Conservation (phyloP, 805 yeast genomes). For the Pichia occidentalis region DNA sequence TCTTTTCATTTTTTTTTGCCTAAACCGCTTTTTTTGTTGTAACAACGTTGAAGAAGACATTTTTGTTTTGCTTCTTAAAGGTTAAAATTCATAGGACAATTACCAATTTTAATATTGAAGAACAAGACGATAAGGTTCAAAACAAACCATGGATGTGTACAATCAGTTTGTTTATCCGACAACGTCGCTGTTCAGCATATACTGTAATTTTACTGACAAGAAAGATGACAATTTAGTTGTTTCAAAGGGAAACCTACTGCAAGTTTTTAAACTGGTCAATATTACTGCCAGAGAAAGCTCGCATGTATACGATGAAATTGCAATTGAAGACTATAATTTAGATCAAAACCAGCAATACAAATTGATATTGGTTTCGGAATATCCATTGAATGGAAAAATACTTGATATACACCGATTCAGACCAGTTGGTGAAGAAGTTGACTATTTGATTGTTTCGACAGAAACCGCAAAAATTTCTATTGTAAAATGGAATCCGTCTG, state of each 20-base stretch:
- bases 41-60: too few relatives aligned
- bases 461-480: constrained; percentile 73
- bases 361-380: constrained; percentile 51
- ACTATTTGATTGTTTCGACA: constrained; percentile 60
- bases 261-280: constrained; percentile 44
- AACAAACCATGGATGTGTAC: constrained; percentile 71
- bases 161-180: constrained; percentile 74
- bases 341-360: constrained; percentile 22
- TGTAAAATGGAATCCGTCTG: constrained; percentile 57
- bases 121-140: too few relatives aligned
- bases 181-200: constrained; percentile 54
- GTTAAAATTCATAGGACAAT: too few relatives aligned
- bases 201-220: constrained; percentile 37
- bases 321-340: constrained; percentile 12
- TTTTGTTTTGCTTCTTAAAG: too few relatives aligned
- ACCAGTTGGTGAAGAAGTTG: constrained; percentile 39
- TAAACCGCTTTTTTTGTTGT: too few relatives aligned
- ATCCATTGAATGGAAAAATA: constrained; percentile 63
- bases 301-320: constrained; percentile 18
- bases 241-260: constrained; percentile 65
- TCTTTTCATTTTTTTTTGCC: too few relatives aligned
- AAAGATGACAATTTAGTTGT: constrained; percentile 51
- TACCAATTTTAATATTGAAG: too few relatives aligned
- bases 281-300: constrained; percentile 8
- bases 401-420: constrained; percentile 48